A percentile compares a stretch with the other conserved stretches of the same genome.
Conservation (phyloP, 441 rosid species). For the Gossypium trilobum region DNA sequence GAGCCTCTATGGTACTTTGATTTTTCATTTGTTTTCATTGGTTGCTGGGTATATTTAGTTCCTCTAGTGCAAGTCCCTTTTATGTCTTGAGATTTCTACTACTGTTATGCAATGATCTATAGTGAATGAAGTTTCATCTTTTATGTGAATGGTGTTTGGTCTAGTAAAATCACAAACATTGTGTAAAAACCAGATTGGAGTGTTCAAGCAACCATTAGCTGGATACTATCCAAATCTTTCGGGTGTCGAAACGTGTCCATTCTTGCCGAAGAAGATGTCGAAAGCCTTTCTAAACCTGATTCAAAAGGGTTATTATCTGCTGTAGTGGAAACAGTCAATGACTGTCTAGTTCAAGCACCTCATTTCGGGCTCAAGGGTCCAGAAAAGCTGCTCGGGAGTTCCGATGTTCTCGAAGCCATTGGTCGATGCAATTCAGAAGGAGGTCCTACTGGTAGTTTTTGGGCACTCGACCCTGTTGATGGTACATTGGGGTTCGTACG, state of each 20-base stretch:
- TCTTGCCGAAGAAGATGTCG: constrained; percentile 55
- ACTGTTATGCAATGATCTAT: background rate
- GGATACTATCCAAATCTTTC: constrained; percentile 43
- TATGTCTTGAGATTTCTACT: too few relatives aligned
- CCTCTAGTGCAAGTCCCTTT: too few relatives aligned
- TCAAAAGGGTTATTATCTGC: constrained; percentile 30
- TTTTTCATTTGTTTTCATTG: too few relatives aligned
- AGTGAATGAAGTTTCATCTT: background rate
- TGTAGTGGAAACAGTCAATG: constrained; percentile 47
- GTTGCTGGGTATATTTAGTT: too few relatives aligned
- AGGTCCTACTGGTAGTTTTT: constrained; percentile 40
- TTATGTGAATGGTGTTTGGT: background rate
- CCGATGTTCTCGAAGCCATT: constrained; percentile 54
- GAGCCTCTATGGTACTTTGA: too few relatives aligned
- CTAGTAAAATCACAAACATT: background rate
- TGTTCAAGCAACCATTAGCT: constrained; percentile 60
- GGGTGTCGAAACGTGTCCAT: constrained; percentile 41
- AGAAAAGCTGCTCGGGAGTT: constrained; percentile 22
- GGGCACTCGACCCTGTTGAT: constrained; percentile 66
- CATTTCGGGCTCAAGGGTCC: constrained; percentile 47
- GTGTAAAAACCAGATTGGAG: constrained; percentile 49
- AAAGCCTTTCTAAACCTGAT: constrained; percentile 32
- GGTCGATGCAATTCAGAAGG: constrained; percentile 48
- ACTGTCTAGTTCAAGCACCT: constrained; percentile 44
- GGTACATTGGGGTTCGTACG: constrained; percentile 63